Base-by-base conservation (phyloP, 768 basidiomycete genomes). In the Strobilomyces dryophilus region DNA sequence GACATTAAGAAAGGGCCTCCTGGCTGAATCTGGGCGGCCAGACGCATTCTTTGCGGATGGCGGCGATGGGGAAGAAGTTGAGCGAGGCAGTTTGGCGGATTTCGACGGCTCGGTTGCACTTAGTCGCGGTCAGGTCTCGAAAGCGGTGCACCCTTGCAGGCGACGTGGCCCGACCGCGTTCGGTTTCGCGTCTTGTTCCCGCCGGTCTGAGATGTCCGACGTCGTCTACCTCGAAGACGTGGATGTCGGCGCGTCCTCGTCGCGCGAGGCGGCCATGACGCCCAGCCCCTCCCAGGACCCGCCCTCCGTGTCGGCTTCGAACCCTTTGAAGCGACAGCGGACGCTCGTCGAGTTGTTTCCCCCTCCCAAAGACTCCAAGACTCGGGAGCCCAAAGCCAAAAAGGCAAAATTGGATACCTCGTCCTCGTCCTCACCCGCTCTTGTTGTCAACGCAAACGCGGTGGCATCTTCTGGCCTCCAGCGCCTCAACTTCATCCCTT, bases 61-160 rank as follows among this genome's bases (percentile, higher is more conserved):
- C 9, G 85, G 85, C 26, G 87, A 89, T 0, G 87, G 87, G 2
- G 89, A 89, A 15, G 87, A 88, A 44, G 76, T 76, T 76, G 88
- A 88, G 66, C 85, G 85, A 77, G 85, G 78, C 87, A 89, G 84
- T 65, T 80, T 88, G 82, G 63, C 62, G 40, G 56, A 66, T 52
- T 58, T 60, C 10, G 35, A 37, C 32, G 32, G 48, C 32, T 41
- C 39, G 26, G 18, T 45, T 41, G 42, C 32, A 47, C 49, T 53
- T 29, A 17, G 49, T 50, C 43, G 21, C 24, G 20, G 52, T 50
- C 50, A 26, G 11, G 24, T 47, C 40, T 45, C n/a, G 48, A 50
- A 54, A 54, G 55, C 55, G n/a, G 47, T 50, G 57, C 49, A 4
- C 29, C 29, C 29, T 6, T 24, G 24, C 24, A 51, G 55, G 64